A percentile compares a stretch with the other conserved stretches of the same genome.
These are phyloP conservation scores for Strobilomyces dryophilus DNA, from an alignment of 768 basidiomycete genomes.

Conservation along the genomic window DNA sequence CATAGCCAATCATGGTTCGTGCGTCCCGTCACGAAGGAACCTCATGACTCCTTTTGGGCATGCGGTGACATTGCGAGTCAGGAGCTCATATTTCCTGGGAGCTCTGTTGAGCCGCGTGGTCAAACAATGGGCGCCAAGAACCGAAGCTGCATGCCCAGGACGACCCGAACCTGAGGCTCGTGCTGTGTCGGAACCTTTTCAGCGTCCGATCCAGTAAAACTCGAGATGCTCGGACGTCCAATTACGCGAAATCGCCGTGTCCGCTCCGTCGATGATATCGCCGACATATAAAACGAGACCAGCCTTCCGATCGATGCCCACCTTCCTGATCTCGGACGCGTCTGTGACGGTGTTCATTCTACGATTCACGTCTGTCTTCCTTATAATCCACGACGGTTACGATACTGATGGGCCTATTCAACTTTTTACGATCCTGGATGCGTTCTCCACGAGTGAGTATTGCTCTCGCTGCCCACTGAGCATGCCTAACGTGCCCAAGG, in stretches of 20 bases:
- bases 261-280: slow-evolving; percentile 19
- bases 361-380: slow-evolving; percentile 16
- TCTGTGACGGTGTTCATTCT: slow-evolving; percentile 22
- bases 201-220: background rate
- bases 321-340: slow-evolving; percentile 16
- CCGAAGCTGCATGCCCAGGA: background rate
- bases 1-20: slow-evolving; percentile 13
- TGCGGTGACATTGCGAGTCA: slow-evolving; percentile 5
- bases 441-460: slow-evolving; percentile 25
- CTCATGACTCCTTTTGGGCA: slow-evolving; percentile 3
- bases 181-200: slow-evolving; percentile 10
- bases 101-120: slow-evolving; percentile 12
- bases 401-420: slow-evolving; percentile 26
- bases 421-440: slow-evolving; percentile 18
- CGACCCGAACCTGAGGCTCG: background rate
- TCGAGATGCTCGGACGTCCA: slow-evolving; percentile 6
- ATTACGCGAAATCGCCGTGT: slow-evolving; percentile 23
- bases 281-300: slow-evolving; percentile 26
- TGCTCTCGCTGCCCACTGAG: background rate
- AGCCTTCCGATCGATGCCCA: slow-evolving; percentile 13
- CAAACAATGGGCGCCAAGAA: slow-evolving; percentile 16
- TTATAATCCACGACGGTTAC: slow-evolving; percentile 21
- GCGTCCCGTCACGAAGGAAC: slow-evolving; percentile 9
- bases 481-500: slow-evolving; percentile 20
- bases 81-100: slow-evolving; percentile 16